Evolutionary conservation across 352 stramenopile species (phyloP).

Genomic region (Pythium periplocum): DNA sequence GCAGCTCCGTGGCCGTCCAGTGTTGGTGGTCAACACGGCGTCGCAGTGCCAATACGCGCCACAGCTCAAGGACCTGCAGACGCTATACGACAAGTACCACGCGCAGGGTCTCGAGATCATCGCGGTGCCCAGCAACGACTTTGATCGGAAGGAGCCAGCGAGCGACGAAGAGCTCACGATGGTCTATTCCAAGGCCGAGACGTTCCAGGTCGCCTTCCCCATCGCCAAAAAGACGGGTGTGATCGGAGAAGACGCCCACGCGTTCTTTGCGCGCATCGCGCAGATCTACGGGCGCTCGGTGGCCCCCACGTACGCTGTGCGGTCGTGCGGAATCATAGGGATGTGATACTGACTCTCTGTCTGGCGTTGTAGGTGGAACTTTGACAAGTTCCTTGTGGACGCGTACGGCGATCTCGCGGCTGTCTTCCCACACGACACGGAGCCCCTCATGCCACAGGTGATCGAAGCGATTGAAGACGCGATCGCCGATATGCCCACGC

Average conservation of each 20-base stretch:
- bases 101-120: slow-evolving; percentile 44
- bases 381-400: slow-evolving; percentile 80
- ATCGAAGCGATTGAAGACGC: slow-evolving; percentile 61
- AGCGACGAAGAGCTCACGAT: slow-evolving; percentile 34
- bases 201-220: slow-evolving; percentile 43
- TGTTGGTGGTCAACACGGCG: slow-evolving; percentile 71
- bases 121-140: slow-evolving; percentile 67
- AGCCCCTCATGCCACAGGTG: slow-evolving; percentile 53
- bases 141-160: slow-evolving; percentile 46
- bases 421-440: slow-evolving; percentile 70
- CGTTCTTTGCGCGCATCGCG: slow-evolving; percentile 61
- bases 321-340: too few relatives aligned
- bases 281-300: slow-evolving; percentile 60
- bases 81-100: slow-evolving; percentile 41
- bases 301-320: slow-evolving; percentile 38
- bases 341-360: not conserved
- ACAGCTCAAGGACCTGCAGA: slow-evolving; percentile 50
- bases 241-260: slow-evolving; percentile 39
- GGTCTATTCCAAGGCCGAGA: slow-evolving; percentile 25
- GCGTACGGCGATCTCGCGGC: slow-evolving; percentile 49
- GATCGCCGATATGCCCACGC: slow-evolving; percentile 34
- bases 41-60: slow-evolving; percentile 46
- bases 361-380: slow-evolving; percentile 46
- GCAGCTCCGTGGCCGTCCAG: slow-evolving; percentile 34
- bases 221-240: slow-evolving; percentile 47